Evolutionary conservation across 129 eudicot species (phyloP), one percentile per base, ranked within the genome.

Genomic region (Escallonia rubra): DNA sequence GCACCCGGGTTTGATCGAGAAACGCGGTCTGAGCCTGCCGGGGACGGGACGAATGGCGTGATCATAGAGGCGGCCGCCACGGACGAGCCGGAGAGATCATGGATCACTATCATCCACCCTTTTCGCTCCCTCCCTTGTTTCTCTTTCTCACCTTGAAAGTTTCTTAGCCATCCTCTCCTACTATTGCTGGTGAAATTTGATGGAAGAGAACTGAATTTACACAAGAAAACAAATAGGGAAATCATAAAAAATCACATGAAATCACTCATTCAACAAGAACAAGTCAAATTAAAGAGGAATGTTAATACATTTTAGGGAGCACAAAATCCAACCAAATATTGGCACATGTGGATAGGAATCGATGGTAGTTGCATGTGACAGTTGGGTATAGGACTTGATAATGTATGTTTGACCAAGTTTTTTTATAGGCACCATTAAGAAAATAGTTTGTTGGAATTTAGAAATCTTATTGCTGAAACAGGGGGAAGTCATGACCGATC

Each of bases 21-120:
- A 8, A 94, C 97, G 3, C 96, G 83, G 5, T 94, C 93, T 5
- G 90, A 80, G n/a, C 93, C 90, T n/a, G n/a, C n/a, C 6, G 88
- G 96, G 6, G 90, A 94, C 8, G 96, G 88, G 60, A 94, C 97
- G 65, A 94, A 94, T 0, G 97, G 99, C 7, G 99, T 94, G 84
- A 94, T 80, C 90, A 94, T 87, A 2, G 97, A 94, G 40, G 99
- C 99, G 0, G 99, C 95, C 4, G 99, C 99, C 8, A 94, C 84
- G 3, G 97, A 77, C 5, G 99, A 89, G 41, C 99, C 99, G 0
- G 96, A 94, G 0, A 89, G 88, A 64, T 89, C 99, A 63, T 94
- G 84, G 50, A 94, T 74, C 61, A 76, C 87, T 4, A 89, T 77
- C 95, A 87, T 86, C 99, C 99, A 94, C 8, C 99, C 99, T 68